phyloP scores from a whole-genome alignment of 805 yeast species.

The Pichia eremophila region DNA sequence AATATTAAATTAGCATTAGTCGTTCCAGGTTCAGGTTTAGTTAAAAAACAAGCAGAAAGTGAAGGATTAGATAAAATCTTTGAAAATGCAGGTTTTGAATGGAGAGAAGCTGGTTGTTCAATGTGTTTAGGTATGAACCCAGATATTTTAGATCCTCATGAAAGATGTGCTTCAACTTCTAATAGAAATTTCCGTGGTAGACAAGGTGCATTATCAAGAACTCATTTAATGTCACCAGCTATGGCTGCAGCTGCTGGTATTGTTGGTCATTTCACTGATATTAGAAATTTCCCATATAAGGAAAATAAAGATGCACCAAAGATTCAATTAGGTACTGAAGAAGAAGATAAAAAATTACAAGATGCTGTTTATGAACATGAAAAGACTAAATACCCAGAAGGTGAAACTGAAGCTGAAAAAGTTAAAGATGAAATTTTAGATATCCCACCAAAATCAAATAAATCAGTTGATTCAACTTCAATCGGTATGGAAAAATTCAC shows the following conservation, averaged over 20 bases:
- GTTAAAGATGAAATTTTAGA: slow-evolving; percentile 51
- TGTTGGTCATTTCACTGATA: slow-evolving; percentile 82
- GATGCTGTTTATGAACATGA: slow-evolving; percentile 63
- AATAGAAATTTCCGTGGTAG: slow-evolving; percentile 99
- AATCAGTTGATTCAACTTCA: slow-evolving; percentile 28
- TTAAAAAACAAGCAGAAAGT: slow-evolving; percentile 84
- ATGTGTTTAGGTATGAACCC: slow-evolving; percentile 99
- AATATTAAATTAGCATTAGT: slow-evolving; percentile 76
- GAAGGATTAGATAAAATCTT: slow-evolving; percentile 93
- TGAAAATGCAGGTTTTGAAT: slow-evolving; percentile 86
- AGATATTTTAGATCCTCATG: slow-evolving; percentile 88
- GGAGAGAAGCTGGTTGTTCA: slow-evolving; percentile 99
- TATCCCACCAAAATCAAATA: slow-evolving; percentile 40
- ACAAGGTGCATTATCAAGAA: slow-evolving; percentile 93
- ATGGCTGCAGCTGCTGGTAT: slow-evolving; percentile 99
- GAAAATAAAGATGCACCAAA: slow-evolving; percentile 50
- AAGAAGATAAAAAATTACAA: slow-evolving; percentile 45
- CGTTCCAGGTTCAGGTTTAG: slow-evolving; percentile 96
- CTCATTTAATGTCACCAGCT: slow-evolving; percentile 97
- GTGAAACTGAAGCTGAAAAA: slow-evolving; percentile 39
- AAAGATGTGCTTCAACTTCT: slow-evolving; percentile 97
- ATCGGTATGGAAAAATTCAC: slow-evolving; percentile 67
- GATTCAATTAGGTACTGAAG: slow-evolving; percentile 35
- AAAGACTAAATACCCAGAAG: slow-evolving; percentile 48
- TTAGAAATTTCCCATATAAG: slow-evolving; percentile 66